These are phyloP conservation scores for Fusarium praegraminearum DNA, from an alignment of 2,329 filamentous ascomycete genomes.

Conservation along the genomic window DNA sequence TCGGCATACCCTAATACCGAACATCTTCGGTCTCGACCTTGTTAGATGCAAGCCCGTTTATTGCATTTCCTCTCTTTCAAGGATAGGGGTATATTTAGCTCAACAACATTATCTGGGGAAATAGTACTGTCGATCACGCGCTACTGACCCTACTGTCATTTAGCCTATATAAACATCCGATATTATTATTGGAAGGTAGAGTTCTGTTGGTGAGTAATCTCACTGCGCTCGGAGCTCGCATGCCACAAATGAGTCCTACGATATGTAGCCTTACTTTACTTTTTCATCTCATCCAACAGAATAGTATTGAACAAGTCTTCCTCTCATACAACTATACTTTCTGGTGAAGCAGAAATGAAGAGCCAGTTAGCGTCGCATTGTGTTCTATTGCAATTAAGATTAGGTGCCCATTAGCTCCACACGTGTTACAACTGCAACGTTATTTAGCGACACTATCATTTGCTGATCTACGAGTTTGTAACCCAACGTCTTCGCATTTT, in stretches of 20 bases:
- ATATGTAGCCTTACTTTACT: not conserved
- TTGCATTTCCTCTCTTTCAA: not conserved
- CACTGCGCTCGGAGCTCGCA: no score
- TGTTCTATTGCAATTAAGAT: not conserved
- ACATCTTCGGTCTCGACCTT: fast-evolving
- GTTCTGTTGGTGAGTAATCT: no score
- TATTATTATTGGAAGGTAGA: not conserved
- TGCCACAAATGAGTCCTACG: not conserved
- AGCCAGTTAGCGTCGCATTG: not conserved
- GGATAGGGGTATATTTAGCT: not conserved
- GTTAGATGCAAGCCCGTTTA: not conserved
- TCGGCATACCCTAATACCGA: not conserved
- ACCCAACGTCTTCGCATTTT: not conserved
- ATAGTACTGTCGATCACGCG: not conserved
- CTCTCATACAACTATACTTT: fast-evolving
- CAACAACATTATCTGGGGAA: not conserved
- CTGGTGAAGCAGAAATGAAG: fast-evolving
- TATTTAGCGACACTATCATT: not conserved
- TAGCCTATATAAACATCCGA: not conserved
- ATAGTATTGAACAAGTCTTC: not conserved
- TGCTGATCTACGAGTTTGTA: not conserved
- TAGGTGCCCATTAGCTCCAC: not conserved
- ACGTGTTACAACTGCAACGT: not conserved
- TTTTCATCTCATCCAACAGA: not conserved
- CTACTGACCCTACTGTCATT: not conserved